Percentiles rank a stretch among this genome's conserved stretches.
phyloP scores from a whole-genome alignment of 495 filamentous ascomycete genomes.

The Penicillium paradoxum region DNA sequence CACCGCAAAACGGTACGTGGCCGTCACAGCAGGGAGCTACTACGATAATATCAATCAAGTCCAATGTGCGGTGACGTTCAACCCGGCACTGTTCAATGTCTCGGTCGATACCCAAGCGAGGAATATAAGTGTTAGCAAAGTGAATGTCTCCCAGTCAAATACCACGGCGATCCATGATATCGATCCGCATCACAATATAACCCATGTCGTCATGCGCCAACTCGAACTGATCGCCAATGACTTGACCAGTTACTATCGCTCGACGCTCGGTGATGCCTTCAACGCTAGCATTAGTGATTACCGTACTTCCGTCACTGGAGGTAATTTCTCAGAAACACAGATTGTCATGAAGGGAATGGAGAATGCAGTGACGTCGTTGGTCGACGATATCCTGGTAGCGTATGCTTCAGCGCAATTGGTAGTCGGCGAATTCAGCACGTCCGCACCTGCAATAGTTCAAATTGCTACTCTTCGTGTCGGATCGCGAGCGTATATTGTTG shows the following conservation, averaged over 20 bases:
- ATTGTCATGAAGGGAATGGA: conserved; percentile 25
- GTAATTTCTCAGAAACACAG: conserved; percentile 8
- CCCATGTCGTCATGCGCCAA: conserved; percentile 21
- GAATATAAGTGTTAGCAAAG: conserved; percentile 25
- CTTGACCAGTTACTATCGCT: conserved; percentile 29
- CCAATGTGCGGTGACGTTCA: conserved; percentile 29
- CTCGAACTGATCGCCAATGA: conserved; percentile 25
- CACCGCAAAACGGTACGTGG: conserved; percentile 9
- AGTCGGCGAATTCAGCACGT: conserved; percentile 13
- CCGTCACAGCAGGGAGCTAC: conserved; percentile 20
- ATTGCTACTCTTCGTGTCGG: conserved; percentile 21
- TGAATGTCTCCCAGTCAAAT: neutral
- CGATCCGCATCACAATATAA: conserved; percentile 26
- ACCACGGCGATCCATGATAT: conserved; percentile 13
- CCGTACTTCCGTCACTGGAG: conserved; percentile 6
- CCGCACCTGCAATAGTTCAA: conserved; percentile 6
- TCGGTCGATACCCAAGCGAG: conserved; percentile 20
- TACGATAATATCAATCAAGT: conserved; percentile 24
- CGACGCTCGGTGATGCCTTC: conserved; percentile 27
- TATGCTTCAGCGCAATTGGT: conserved; percentile 32
- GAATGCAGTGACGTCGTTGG: conserved; percentile 26
- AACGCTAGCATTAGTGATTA: conserved; percentile 27
- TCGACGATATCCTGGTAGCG: conserved; percentile 30
- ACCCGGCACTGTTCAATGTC: conserved; percentile 26
- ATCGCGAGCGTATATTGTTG: conserved; percentile 25